These are phyloP conservation scores for Hypoxylon rubiginosum DNA, from an alignment of 2,329 filamentous ascomycete species.

Conservation along the genomic window DNA sequence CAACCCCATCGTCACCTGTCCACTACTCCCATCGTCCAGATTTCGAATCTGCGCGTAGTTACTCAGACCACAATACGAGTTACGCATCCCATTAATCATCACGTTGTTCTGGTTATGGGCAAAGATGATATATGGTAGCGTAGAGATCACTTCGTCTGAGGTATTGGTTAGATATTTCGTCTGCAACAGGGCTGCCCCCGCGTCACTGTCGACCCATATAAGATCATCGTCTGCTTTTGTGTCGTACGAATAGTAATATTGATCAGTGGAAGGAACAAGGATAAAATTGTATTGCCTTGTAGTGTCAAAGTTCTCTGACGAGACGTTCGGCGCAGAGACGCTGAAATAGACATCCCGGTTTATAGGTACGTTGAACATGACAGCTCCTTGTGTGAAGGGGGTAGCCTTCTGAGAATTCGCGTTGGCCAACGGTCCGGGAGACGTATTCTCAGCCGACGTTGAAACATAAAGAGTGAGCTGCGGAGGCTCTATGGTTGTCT, in stretches of 20 bases:
- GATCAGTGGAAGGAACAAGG: slow-evolving; percentile 85
- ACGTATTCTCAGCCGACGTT: slow-evolving; percentile 70
- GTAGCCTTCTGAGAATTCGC: slow-evolving; percentile 59
- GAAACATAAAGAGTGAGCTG: slow-evolving; percentile 87
- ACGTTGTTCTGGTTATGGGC: slow-evolving; percentile 73
- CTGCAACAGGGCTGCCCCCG: slow-evolving; percentile 80
- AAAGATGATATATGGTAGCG: slow-evolving; percentile 82
- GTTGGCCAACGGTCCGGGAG: slow-evolving; percentile 73
- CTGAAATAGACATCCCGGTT: slow-evolving; percentile 80
- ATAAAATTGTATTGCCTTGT: slow-evolving; percentile 77
- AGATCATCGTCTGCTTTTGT: slow-evolving; percentile 68
- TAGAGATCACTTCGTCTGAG: slow-evolving; percentile 65
- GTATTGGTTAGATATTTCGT: slow-evolving; percentile 78
- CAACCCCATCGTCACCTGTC: slow-evolving; percentile 70
- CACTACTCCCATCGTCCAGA: slow-evolving; percentile 64
- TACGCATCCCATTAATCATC: slow-evolving; percentile 76
- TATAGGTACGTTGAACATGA: slow-evolving; percentile 72
- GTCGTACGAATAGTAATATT: slow-evolving; percentile 78
- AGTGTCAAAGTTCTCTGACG: slow-evolving; percentile 69
- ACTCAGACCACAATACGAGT: slow-evolving; percentile 85
- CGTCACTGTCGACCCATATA: slow-evolving; percentile 88
- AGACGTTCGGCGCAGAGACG: slow-evolving; percentile 77
- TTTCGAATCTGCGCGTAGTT: slow-evolving; percentile 73
- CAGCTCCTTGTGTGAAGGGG: slow-evolving; percentile 77
- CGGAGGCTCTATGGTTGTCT: slow-evolving; percentile 65